Conservation (phyloP, 2,329 filamentous ascomycete species). For the Chaetomium strumarium region DNA sequence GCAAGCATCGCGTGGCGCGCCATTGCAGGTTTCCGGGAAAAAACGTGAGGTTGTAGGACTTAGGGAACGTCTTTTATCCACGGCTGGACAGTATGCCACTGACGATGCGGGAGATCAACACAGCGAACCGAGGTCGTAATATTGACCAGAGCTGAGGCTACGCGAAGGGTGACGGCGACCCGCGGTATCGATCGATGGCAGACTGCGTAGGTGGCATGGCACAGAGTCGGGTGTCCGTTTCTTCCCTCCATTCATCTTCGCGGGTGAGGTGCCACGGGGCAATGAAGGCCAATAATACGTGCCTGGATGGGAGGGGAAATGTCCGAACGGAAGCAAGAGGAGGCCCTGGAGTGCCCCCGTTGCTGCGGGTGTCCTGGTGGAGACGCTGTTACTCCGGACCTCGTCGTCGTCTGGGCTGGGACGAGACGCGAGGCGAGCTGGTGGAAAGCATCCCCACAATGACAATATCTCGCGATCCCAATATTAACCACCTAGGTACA, state of each 20-base stretch:
- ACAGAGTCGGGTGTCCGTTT: not conserved
- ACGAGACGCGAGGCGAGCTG: not conserved
- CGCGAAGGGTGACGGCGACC: not conserved
- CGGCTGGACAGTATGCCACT: not conserved
- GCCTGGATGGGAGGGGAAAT: not conserved
- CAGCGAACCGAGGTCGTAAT: conserved; percentile 12
- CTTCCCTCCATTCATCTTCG: not conserved
- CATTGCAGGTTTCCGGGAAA: conserved; percentile 8
- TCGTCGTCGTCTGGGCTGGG: not conserved
- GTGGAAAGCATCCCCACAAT: not conserved
- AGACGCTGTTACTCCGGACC: not conserved
- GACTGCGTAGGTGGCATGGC: conserved; percentile 7
- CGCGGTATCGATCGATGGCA: conserved; percentile 6
- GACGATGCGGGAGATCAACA: conserved; percentile 4
- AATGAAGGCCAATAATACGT: not conserved
- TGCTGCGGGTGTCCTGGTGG: not conserved
- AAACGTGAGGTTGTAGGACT: not conserved
- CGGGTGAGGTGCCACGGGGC: not conserved
- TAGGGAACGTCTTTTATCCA: not conserved
- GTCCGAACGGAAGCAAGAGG: not conserved
- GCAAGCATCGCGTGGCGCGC: not conserved
- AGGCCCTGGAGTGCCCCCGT: not conserved
- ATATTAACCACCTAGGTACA: not conserved
- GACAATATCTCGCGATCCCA: not conserved
- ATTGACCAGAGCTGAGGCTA: conserved; percentile 8